A percentile compares a stretch with the other conserved stretches of the same genome.
phyloP scores from a whole-genome alignment of 2,329 filamentous ascomycete species.

The Xylariaceae sp. region DNA sequence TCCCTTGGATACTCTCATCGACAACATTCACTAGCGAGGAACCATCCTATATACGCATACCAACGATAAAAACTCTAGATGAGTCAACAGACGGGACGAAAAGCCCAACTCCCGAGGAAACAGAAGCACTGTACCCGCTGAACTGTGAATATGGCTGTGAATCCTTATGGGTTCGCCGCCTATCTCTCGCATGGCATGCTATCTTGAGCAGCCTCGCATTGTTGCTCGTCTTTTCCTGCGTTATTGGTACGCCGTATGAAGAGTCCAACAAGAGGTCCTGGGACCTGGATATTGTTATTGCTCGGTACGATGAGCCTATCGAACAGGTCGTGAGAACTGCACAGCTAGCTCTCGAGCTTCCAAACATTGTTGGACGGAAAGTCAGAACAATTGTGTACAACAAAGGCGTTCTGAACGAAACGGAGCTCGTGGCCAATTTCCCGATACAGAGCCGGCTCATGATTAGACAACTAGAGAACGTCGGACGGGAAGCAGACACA shows the following conservation, averaged over 20 bases:
- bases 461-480: slow-evolving; percentile 27
- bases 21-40: neutral
- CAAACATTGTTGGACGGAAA: slow-evolving; percentile 25
- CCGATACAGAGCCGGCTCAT: slow-evolving; percentile 22
- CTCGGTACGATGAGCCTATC: slow-evolving; percentile 32
- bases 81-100: slow-evolving; percentile 15
- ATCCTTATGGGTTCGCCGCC: slow-evolving; percentile 8
- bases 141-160: neutral
- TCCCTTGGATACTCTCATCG: slow-evolving; percentile 5
- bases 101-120: slow-evolving; percentile 18
- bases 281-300: slow-evolving; percentile 32
- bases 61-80: slow-evolving; percentile 13
- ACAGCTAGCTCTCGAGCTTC: slow-evolving; percentile 23
- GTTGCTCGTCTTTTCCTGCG: slow-evolving; percentile 19
- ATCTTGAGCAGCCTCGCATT: slow-evolving; percentile 17
- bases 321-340: slow-evolving; percentile 28
- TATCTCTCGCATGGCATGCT: slow-evolving; percentile 24
- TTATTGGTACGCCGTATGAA: slow-evolving; percentile 7
- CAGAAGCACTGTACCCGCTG: slow-evolving; percentile 19
- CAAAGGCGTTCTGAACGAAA: slow-evolving; percentile 28
- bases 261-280: slow-evolving; percentile 20
- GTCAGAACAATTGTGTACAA: slow-evolving; percentile 32
- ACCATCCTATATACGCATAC: slow-evolving; percentile 18
- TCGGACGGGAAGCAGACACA: slow-evolving; percentile 33
- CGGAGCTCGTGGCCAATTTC: slow-evolving; percentile 23